Evolutionary conservation across 495 filamentous ascomycete species (phyloP), one percentile per base, ranked within the genome.

Genomic region (Penicillium chermesinum): DNA sequence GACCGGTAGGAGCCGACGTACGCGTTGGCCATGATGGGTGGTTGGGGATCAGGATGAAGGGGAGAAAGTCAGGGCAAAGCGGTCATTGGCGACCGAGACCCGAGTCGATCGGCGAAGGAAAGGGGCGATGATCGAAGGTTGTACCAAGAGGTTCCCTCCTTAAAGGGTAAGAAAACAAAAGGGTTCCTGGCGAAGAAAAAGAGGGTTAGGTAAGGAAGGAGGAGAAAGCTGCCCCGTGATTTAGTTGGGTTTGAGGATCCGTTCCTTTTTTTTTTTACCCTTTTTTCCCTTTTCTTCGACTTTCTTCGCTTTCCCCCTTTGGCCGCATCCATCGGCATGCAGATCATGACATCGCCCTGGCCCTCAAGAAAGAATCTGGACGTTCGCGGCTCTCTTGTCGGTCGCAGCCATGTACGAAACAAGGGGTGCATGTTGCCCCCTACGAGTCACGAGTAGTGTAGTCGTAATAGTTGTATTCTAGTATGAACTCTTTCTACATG

Each of bases 251-350:
- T 10, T 30, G 25, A 10, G 25, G 25, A 30, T 30, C 13, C 13
- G 35, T 14, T n/a, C 35, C 13, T 38, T 6, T 35, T 44, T 22
- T 27, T 38, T 6, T 35, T 44, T 22, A 16, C 25, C 25, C 25
- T 30, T 10, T 30, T 30, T 30, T 5, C 25, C 25, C 25, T 30
- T 30, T 30, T 30, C 25, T 30, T 4, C 25, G 25, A 4, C 25
- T 10, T 30, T 30, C 25, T 4, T 30, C 1, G 33, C 34, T 44
- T 40, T 43, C 20, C 32, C 43, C 53, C 57, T 53, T 53, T 60
- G 57, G 53, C 57, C 50, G 57, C 53, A 60, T 57, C 53, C 57
- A 60, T 37, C 40, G 54, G 53, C 55, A 61, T 61, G 58, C 54
- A 61, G 58, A 61, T 61, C 58, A 61, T 61, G 58, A 61, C 54